phyloP scores from a whole-genome alignment of 139 green algal species.

The Zygnema circumcarinatum region DNA sequence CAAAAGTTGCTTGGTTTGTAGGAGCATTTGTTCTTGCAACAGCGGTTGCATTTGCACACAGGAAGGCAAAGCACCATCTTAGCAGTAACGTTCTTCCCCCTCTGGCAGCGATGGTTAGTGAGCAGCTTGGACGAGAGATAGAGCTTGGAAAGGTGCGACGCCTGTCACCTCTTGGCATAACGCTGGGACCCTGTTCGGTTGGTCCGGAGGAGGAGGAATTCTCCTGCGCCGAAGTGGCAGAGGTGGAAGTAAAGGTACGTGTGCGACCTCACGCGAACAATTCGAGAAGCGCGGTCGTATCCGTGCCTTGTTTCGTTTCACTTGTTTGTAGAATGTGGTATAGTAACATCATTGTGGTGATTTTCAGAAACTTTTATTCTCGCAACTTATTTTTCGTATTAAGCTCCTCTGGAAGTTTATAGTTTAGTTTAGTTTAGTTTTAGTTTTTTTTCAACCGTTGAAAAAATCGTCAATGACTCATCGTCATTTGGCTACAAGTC shows the following conservation, averaged over 20 bases:
- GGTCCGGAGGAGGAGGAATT: slow-evolving; percentile 25
- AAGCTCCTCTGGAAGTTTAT: not conserved
- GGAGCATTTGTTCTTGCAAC: not conserved
- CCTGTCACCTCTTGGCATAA: slow-evolving; percentile 24
- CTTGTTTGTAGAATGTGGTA: not conserved
- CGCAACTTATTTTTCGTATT: not conserved
- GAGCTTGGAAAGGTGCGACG: not conserved
- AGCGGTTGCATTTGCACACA: not conserved
- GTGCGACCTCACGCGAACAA: no score
- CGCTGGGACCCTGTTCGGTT: not conserved
- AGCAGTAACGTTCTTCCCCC: slow-evolving; percentile 10
- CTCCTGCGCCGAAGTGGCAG: slow-evolving; percentile 24
- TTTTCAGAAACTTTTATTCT: not conserved
- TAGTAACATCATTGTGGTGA: not conserved
- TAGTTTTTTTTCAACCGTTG: no score
- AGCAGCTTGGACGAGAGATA: slow-evolving; percentile 23
- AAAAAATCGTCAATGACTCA: no score
- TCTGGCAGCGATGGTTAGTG: not conserved
- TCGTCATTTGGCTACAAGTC: no score
- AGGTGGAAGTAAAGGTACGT: slow-evolving; percentile 44
- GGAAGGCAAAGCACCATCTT: slow-evolving; percentile 17
- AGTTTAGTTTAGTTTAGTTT: no score
- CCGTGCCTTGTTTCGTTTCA: not conserved
- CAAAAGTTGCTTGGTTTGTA: not conserved
- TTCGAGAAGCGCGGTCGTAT: not conserved